These are phyloP conservation scores for Pseudogymnoascus sp. DNA, from an alignment of 2,329 filamentous ascomycete genomes.

Conservation along the genomic window DNA sequence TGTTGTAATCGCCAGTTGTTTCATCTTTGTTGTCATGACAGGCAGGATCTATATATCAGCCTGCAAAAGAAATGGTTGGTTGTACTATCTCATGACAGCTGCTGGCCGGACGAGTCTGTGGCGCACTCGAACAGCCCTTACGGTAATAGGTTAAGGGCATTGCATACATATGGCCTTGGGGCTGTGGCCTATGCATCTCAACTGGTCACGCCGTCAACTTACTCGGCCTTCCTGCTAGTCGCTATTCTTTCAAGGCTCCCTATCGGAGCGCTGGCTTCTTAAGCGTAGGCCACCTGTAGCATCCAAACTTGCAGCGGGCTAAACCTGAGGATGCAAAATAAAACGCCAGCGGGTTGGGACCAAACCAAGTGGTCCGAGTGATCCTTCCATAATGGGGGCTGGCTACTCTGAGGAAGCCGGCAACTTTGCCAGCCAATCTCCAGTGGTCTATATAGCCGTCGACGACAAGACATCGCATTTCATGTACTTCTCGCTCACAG, in stretches of 20 bases:
- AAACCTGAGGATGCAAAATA: background rate
- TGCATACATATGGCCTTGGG: background rate
- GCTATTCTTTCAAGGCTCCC: constrained; percentile 1
- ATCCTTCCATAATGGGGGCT: background rate
- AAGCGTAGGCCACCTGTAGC: background rate
- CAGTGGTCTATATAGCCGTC: constrained; percentile 1
- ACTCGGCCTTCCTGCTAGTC: background rate
- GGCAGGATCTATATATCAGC: background rate
- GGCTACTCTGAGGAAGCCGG: background rate
- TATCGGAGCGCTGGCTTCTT: background rate
- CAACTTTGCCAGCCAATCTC: background rate
- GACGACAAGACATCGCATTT: background rate
- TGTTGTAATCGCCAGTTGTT: background rate
- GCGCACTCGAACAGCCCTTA: background rate
- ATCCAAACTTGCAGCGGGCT: background rate
- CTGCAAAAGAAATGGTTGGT: background rate
- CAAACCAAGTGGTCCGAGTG: background rate
- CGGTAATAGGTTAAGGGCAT: background rate
- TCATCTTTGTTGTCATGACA: background rate
- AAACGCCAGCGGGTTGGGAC: background rate
- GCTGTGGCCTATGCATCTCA: background rate
- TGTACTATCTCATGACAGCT: background rate
- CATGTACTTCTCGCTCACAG: background rate
- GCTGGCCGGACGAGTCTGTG: background rate
- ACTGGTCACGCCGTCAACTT: background rate